phyloP scores from a whole-genome alignment of 2,329 filamentous ascomycete species.

The Penicillium expansum region DNA sequence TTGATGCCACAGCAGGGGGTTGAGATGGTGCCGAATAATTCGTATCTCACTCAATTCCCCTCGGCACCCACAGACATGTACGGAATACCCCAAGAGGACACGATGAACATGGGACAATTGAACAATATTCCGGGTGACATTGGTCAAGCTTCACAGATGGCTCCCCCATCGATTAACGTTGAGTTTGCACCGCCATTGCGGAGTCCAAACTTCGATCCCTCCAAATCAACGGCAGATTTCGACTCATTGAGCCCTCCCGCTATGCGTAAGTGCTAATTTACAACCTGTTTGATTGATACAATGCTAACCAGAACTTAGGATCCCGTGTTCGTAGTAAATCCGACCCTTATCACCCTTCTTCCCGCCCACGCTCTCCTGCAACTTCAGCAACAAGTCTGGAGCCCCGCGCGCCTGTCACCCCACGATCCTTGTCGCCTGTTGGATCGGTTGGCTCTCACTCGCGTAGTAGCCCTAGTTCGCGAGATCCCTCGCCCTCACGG shows the following conservation, averaged over 20 bases:
- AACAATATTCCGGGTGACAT: slow-evolving; percentile 57
- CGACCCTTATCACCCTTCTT: slow-evolving; percentile 54
- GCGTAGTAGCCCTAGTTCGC: slow-evolving; percentile 42
- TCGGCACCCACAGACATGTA: slow-evolving; percentile 53
- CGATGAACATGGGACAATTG: slow-evolving; percentile 46
- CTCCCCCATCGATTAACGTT: slow-evolving; percentile 91
- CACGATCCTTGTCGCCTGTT: slow-evolving; percentile 47
- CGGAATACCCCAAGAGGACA: slow-evolving; percentile 47
- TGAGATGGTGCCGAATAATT: slow-evolving; percentile 51
- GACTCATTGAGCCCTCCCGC: slow-evolving; percentile 80
- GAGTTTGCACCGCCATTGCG: slow-evolving; percentile 78
- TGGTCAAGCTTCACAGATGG: slow-evolving; percentile 70
- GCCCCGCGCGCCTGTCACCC: slow-evolving; percentile 30
- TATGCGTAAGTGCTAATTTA: slow-evolving; percentile 45
- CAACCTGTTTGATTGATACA: background rate
- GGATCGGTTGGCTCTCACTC: slow-evolving; percentile 31
- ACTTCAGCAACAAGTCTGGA: slow-evolving; percentile 33
- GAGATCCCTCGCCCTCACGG: slow-evolving; percentile 45
- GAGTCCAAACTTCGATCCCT: slow-evolving; percentile 63
- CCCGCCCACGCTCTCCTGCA: slow-evolving; percentile 39
- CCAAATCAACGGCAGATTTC: slow-evolving; percentile 63
- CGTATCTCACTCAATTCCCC: slow-evolving; percentile 50
- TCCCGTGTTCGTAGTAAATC: slow-evolving; percentile 60
- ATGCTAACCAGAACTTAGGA: slow-evolving; percentile 38
- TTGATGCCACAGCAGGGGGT: slow-evolving; percentile 69